These are phyloP conservation scores for Petrea volubilis DNA, from an alignment of 257 asterid genomes.

Conservation along the genomic window DNA sequence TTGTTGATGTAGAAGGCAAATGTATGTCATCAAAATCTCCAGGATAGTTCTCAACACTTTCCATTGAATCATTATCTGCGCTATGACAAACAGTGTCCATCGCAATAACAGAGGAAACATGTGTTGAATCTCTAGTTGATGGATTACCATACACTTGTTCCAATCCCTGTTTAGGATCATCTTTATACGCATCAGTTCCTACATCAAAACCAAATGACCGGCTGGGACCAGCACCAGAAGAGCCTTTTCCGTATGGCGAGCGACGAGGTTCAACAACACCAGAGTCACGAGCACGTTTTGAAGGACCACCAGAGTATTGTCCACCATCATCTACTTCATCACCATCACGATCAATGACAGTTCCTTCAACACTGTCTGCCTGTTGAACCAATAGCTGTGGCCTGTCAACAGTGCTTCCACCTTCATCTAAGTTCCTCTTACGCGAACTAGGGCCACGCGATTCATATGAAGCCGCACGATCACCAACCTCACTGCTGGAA, in stretches of 20 bases:
- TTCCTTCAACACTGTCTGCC: constrained; percentile 96
- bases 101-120: constrained; percentile 87
- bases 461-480: constrained; percentile 94
- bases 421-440: constrained; percentile 90
- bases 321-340: constrained; percentile 95
- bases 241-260: constrained; percentile 52
- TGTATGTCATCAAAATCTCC: constrained; percentile 75
- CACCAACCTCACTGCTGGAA: constrained; percentile 95
- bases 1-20: constrained; percentile 70
- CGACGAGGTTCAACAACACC: constrained; percentile 41
- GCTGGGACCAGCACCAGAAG: constrained; percentile 94
- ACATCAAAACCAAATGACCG: constrained; percentile 65
- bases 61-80: constrained; percentile 86
- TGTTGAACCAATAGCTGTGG: constrained; percentile 70
- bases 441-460: constrained; percentile 96
- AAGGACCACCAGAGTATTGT: constrained; percentile 82
- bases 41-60: constrained; percentile 93
- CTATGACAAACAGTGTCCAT: constrained; percentile 86
- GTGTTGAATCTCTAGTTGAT: constrained; percentile 74
- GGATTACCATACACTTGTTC: constrained; percentile 60
- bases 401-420: constrained; percentile 96
- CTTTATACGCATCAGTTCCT: constrained; percentile 55
- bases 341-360: constrained; percentile 94
- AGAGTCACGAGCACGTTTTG: constrained; percentile 77
- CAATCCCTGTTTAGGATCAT: constrained; percentile 58